Evolutionary conservation across 1,284 basidiomycete species (phyloP), one percentile per base, ranked within the genome.

Genomic region (Moniliophthora roreri): DNA sequence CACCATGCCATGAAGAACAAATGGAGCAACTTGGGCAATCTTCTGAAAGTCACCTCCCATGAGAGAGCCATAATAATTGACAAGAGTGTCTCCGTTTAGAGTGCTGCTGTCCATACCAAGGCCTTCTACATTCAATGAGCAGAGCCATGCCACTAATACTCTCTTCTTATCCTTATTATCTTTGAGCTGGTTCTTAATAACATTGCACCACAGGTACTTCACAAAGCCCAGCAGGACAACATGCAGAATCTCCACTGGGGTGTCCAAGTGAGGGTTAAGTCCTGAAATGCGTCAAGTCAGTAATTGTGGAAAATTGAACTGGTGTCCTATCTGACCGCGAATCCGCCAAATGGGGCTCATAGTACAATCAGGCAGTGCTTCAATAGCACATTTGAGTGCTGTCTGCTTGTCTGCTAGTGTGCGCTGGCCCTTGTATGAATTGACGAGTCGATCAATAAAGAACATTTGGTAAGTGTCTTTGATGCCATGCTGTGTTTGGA

Each of bases 131-230:
- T 50, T 40, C 5, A 45, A 2, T n/a, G 46, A 50, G 2, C 28
- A 50, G 0, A 55, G 42, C n/a, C 35, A 24, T 15, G 35, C 39
- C 1, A n/a, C 23, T 3, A 55, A 35, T 10, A 47, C 49, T 13
- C 13, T 18, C 26, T 46, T 50, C 16, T 51, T 51, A 7, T 48
- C 41, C 4, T 48, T 15, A 4, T 60, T 64, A 6, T 61, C 54
- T 9, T 62, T 61, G 10, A 60, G 40, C 28, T 65, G 62, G 24
- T 62, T 58, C 16, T 64, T 45, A 9, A 73, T 56, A 0, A 62
- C 53, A 58, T 74, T 70, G 0, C 63, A 60, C 72, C 72, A 73
- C 9, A 73, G 58, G 48, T 74, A 75, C 40, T 73, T 73, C 41
- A 72, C 60, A 56, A 73, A 69, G 0, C 73, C 69, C 2, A 75